These are phyloP conservation scores for Nicotiana rustica DNA, from an alignment of 305 asterid genomes.

Conservation along the genomic window DNA sequence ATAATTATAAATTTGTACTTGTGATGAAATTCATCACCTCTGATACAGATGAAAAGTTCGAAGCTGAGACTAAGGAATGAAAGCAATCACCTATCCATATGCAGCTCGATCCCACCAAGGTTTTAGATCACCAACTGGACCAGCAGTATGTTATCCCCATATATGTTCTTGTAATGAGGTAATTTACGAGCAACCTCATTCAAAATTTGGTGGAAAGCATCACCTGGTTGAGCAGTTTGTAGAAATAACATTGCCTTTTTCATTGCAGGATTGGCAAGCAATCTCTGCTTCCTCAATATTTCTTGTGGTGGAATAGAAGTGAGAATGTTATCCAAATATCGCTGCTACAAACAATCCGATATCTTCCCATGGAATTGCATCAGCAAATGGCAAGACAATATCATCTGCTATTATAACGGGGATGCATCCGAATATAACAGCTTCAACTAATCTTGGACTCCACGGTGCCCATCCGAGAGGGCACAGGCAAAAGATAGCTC, in stretches of 20 bases:
- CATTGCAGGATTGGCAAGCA: conserved; percentile 81
- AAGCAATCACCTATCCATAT: too few relatives aligned
- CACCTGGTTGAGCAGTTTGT: conserved; percentile 73
- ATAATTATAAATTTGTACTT: too few relatives aligned
- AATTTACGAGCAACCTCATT: conserved; percentile 73
- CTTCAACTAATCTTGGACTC: conserved; percentile 85
- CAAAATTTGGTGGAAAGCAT: conserved; percentile 77
- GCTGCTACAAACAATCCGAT: conserved; percentile 71
- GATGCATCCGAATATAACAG: conserved; percentile 76
- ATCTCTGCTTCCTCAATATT: conserved; percentile 70
- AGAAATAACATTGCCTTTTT: conserved; percentile 84
- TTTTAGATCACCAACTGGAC: conserved; percentile 65
- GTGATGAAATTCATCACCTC: too few relatives aligned
- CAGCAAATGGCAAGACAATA: conserved; percentile 73
- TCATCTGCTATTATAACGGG: conserved; percentile 84
- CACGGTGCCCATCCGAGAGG: conserved; percentile 95
- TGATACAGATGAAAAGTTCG: too few relatives aligned
- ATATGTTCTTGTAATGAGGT: conserved; percentile 54
- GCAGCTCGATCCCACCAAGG: conserved; percentile 55
- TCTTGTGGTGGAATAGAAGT: conserved; percentile 70
- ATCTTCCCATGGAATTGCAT: conserved; percentile 83
- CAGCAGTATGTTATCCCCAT: conserved; percentile 63
- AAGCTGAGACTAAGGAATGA: too few relatives aligned
- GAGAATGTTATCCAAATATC: conserved; percentile 68
- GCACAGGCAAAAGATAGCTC: conserved; percentile 73